A percentile compares a stretch with the other conserved stretches of the same genome.
phyloP scores from a whole-genome alignment of 2,329 filamentous ascomycete genomes.

The Alternaria sp. region DNA sequence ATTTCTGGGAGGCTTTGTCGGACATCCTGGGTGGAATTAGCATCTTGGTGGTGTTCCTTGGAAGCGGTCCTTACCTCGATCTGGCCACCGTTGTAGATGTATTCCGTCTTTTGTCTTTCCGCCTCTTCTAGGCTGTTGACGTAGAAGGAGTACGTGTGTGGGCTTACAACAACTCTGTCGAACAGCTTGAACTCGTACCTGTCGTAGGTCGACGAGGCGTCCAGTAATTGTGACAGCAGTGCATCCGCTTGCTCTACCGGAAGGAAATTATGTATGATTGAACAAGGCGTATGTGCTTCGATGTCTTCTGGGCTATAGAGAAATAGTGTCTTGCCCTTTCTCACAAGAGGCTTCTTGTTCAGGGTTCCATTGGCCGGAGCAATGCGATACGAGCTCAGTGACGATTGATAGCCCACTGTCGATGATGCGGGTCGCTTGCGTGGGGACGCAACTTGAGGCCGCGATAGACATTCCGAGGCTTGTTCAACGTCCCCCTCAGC shows the following conservation, averaged over 20 bases:
- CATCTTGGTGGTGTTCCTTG: not conserved
- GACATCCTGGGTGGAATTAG: conserved; percentile 61
- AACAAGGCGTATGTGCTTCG: conserved; percentile 83
- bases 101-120: conserved; percentile 74
- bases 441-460: conserved; percentile 36
- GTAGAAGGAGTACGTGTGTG: conserved; percentile 84
- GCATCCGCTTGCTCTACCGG: conserved; percentile 72
- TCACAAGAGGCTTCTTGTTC: conserved; percentile 61
- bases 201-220: conserved; percentile 74
- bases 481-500: conserved; percentile 77
- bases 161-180: conserved; percentile 82
- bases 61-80: conserved; percentile 60
- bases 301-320: conserved; percentile 84
- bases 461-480: conserved; percentile 64
- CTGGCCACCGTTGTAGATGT: conserved; percentile 81
- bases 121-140: conserved; percentile 76
- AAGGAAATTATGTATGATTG: conserved; percentile 90
- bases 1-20: conserved; percentile 78
- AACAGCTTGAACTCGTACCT: conserved; percentile 83
- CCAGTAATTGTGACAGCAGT: conserved; percentile 76
- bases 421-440: conserved; percentile 37
- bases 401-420: conserved; percentile 54
- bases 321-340: conserved; percentile 82
- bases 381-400: conserved; percentile 40
- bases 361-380: conserved; percentile 1